Evolutionary conservation across 106 monocot species (phyloP).

Genomic region (Acorus gramineus): DNA sequence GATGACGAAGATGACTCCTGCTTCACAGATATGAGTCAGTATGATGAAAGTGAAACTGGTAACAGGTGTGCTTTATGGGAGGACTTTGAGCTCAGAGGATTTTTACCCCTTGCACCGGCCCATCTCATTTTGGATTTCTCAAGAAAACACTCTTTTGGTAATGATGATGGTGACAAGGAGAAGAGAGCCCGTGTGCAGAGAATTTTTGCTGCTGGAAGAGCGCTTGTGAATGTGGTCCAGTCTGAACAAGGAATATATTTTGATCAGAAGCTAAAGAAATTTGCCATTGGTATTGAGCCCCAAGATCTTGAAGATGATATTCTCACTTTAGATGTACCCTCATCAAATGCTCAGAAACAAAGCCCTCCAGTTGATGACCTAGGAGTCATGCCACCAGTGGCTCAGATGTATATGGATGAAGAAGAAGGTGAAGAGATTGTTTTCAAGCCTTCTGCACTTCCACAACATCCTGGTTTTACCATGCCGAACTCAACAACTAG

Average conservation of each 20-base stretch:
- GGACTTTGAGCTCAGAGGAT: constrained; percentile 93
- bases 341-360: constrained; percentile 11
- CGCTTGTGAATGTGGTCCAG: constrained; percentile 42
- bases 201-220: constrained; percentile 70
- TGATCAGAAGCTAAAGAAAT: constrained; percentile 53
- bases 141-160: constrained; percentile 38
- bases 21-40: constrained; percentile 55
- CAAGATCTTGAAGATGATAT: constrained; percentile 16
- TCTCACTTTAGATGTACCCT: constrained; percentile 2
- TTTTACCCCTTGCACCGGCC: constrained; percentile 68
- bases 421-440: constrained; percentile 92
- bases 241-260: constrained; percentile 52
- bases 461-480: constrained; percentile 16
- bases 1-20: constrained; percentile 64
- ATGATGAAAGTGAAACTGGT: constrained; percentile 82
- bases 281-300: constrained; percentile 38
- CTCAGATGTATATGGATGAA: constrained; percentile 28
- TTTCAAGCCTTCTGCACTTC: constrained; percentile 57
- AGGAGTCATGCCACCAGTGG: constrained; percentile 9
- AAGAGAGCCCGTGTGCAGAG: constrained; percentile 63
- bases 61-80: constrained; percentile 87
- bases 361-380: constrained; percentile 18
- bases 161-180: constrained; percentile 55
- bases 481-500: constrained; percentile 13
- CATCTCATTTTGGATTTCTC: constrained; percentile 93